Base-by-base conservation (phyloP, 257 asterid genomes). In the Solanum okadae region DNA sequence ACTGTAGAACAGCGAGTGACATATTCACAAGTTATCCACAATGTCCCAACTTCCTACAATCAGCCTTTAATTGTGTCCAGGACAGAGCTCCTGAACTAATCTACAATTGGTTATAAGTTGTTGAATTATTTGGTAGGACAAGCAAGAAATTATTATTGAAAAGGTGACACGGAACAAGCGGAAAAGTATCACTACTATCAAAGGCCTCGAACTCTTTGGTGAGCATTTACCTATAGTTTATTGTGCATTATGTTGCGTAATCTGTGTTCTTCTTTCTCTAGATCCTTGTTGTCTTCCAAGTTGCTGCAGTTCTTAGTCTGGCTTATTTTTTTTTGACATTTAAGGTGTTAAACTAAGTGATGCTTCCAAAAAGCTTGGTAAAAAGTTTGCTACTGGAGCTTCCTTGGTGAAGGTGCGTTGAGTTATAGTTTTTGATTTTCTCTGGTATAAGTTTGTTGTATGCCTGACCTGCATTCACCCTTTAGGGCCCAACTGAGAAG, bases 321-420 rank as follows among this genome's bases (percentile, higher is more conserved):
- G 59, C 12, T 59, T 22, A 20, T 25, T n/a, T 25, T n/a, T 40
- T 85, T 76, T 78, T 84, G 72, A 75, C 73, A 59, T 89, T 90
- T 86, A 92, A 97, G 98, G 98, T 77, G 94, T 97, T 88, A 97
- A 97, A 88, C 90, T 97, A 77, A 96, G 92, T 91, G 98, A 96
- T 90, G 99, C 99, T 81, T 95, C 99, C 78, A 97, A 97, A 94
- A 97, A 94, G 93, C 97, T 97, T 78, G 99, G 99, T 76, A 97
- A 97, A 90, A 97, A 97, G 92, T 97, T 97, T 89, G 99, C 98
- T 76, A 97, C 98, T 71, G 98, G 98, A 82, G 99, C 98, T 76
- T 97, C 99, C 72, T 98, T 97, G 75, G 98, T 95, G 84, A 97
- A 96, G 98, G 98, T 97, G 84, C 33, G 90, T 87, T 89, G 61